Evolutionary conservation across 768 basidiomycete species (phyloP).

Genomic region (Naganishia friedmannii): DNA sequence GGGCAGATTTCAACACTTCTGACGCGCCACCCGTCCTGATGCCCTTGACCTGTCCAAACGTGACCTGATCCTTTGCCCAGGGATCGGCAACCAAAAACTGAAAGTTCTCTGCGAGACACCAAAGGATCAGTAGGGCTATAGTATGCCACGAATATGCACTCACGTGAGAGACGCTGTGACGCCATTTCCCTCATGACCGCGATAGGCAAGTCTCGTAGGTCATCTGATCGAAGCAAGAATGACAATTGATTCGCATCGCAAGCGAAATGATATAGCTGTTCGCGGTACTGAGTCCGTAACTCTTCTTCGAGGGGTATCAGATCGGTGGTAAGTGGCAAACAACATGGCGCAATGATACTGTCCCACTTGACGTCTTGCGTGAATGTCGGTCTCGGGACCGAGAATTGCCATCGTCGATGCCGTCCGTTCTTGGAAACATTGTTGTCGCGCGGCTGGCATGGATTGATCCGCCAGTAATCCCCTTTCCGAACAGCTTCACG

Average conservation of each 20-base stretch:
- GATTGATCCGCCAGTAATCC: conserved; percentile 39
- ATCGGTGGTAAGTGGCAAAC: conserved; percentile 85
- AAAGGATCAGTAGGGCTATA: not conserved
- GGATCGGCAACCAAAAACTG: conserved; percentile 70
- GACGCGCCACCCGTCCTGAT: conserved; percentile 54
- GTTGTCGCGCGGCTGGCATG: conserved; percentile 44
- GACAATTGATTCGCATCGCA: conserved; percentile 79
- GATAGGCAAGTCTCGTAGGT: conserved; percentile 44
- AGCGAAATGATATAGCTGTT: conserved; percentile 83
- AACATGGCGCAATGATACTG: conserved; percentile 76
- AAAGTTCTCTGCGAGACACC: conserved; percentile 72
- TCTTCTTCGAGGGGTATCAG: conserved; percentile 75
- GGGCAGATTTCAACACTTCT: conserved; percentile 50
- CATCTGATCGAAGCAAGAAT: conserved; percentile 70
- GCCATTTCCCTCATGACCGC: conserved; percentile 79
- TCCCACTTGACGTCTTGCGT: conserved; percentile 86
- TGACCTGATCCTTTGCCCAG: conserved; percentile 23
- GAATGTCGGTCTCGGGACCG: conserved; percentile 69
- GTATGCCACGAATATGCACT: conserved; percentile 24
- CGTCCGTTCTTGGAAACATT: conserved; percentile 40
- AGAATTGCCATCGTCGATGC: conserved; percentile 84
- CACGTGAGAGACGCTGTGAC: conserved; percentile 67
- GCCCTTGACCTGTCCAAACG: conserved; percentile 58
- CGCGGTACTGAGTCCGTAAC: conserved; percentile 71
- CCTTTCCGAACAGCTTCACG: conserved; percentile 16